A percentile compares a stretch with the other conserved stretches of the same genome.
phyloP scores from a whole-genome alignment of 2,329 filamentous ascomycete species.

The Aspergillus ochraceus region DNA sequence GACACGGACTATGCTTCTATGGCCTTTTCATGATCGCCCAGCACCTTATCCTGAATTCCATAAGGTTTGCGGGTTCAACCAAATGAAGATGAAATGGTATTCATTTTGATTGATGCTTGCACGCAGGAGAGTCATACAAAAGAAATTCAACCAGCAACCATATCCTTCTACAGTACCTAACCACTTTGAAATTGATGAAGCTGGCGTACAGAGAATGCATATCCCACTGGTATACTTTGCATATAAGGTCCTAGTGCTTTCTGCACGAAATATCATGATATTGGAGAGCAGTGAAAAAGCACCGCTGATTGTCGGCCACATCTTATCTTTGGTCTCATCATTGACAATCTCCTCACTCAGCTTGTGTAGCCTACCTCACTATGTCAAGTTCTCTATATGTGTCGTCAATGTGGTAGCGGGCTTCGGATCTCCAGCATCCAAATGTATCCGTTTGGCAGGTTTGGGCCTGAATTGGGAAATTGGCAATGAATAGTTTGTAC shows the following conservation, averaged over 20 bases:
- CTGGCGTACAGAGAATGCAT: slow-evolving; percentile 37
- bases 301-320: slow-evolving; percentile 54
- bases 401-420: slow-evolving; percentile 58
- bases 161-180: too few relatives aligned
- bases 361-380: too few relatives aligned
- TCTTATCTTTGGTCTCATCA: background rate
- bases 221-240: slow-evolving; percentile 49
- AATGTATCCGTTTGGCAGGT: slow-evolving; percentile 42
- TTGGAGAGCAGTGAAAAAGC: slow-evolving; percentile 65
- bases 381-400: slow-evolving; percentile 45
- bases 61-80: slow-evolving; percentile 24
- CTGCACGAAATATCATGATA: slow-evolving; percentile 61
- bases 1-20: slow-evolving; percentile 15
- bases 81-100: slow-evolving; percentile 29
- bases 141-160: slow-evolving; percentile 10
- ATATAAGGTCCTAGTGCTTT: slow-evolving; percentile 61
- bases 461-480: slow-evolving; percentile 42
- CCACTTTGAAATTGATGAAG: too few relatives aligned
- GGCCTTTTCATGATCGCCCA: background rate
- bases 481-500: slow-evolving; percentile 37
- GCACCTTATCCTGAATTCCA: background rate
- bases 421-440: slow-evolving; percentile 58
- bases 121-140: slow-evolving; percentile 30
- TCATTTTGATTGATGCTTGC: slow-evolving; percentile 31
- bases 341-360: too few relatives aligned